Conservation (phyloP, 2,329 filamentous ascomycete genomes). For the Alternaria solani region DNA sequence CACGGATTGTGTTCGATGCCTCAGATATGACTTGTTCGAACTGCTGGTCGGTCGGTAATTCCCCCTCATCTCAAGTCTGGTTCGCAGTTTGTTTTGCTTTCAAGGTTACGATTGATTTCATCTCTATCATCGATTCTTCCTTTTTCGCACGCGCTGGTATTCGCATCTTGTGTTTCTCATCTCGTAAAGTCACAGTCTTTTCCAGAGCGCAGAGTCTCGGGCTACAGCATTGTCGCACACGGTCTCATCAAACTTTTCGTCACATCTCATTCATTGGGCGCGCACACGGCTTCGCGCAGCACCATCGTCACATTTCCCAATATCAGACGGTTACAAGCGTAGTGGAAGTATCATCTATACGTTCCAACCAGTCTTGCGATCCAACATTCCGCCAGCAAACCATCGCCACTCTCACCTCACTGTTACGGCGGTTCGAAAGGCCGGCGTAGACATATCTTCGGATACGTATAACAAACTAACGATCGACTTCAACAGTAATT, state of each 20-base stretch:
- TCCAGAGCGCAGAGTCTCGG: neutral
- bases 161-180: neutral
- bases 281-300: slow-evolving; percentile 5
- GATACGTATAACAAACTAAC: neutral
- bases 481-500: neutral
- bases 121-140: neutral
- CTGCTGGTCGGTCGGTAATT: neutral
- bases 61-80: neutral
- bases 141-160: neutral
- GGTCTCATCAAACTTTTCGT: slow-evolving; percentile 10
- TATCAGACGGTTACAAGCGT: slow-evolving; percentile 18
- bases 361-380: slow-evolving; percentile 4
- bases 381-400: neutral
- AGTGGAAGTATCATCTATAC: neutral
- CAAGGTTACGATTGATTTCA: neutral
- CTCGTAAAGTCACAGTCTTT: neutral
- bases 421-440: neutral
- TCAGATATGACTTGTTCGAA: neutral
- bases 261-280: slow-evolving; percentile 13
- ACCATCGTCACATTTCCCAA: slow-evolving; percentile 10
- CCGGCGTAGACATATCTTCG: neutral
- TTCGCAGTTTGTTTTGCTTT: neutral
- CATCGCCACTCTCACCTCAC: neutral
- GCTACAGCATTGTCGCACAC: slow-evolving; percentile 4
- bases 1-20: slow-evolving; percentile 4